Conservation (phyloP, 2,329 filamentous ascomycete genomes). For the Magnaporthiopsis incrustans region DNA sequence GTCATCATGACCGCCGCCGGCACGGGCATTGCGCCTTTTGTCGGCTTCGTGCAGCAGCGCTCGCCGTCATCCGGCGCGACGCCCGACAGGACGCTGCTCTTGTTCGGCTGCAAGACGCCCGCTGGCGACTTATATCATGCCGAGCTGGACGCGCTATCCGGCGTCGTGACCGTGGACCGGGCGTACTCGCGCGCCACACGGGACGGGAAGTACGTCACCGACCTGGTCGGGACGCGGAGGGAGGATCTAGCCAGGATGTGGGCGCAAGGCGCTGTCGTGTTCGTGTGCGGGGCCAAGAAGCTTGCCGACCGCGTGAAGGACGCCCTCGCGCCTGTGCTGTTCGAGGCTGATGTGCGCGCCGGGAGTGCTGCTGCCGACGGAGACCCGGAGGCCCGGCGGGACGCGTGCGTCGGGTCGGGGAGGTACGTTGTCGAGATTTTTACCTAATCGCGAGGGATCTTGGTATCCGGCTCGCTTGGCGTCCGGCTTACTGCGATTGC, state of each 20-base stretch:
- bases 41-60: conserved; percentile 28
- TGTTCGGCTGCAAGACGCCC: neutral
- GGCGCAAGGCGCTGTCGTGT: neutral
- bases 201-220: neutral
- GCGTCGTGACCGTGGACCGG: neutral
- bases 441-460: neutral
- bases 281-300: conserved; percentile 3
- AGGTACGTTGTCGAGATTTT: conserved; percentile 4
- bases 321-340: neutral
- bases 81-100: neutral
- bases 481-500: no score
- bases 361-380: neutral
- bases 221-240: neutral
- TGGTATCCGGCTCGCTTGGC: no score
- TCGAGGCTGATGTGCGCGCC: neutral
- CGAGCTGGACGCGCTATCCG: neutral
- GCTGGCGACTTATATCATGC: neutral
- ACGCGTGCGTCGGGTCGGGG: neutral
- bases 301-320: neutral
- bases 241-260: neutral
- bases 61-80: conserved; percentile 9
- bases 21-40: conserved; percentile 39
- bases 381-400: neutral
- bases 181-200: neutral
- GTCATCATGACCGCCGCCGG: conserved; percentile 44